Conservation (phyloP, 768 basidiomycete species). For the Rhizopogon rudus region DNA sequence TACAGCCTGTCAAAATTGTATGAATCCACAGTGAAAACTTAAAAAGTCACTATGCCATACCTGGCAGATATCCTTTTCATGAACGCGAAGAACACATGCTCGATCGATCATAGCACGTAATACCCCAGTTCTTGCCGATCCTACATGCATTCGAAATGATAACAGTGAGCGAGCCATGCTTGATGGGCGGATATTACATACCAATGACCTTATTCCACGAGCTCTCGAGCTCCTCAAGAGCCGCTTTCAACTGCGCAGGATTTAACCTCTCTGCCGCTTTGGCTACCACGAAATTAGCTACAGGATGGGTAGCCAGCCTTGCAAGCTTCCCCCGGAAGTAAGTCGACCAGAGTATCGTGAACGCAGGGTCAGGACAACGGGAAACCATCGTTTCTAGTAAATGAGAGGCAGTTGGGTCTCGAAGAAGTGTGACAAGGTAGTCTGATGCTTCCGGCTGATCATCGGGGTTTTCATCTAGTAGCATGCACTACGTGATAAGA, state of each 20-base stretch:
- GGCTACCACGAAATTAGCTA: conserved; percentile 91
- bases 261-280: conserved; percentile 64
- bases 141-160: conserved; percentile 28
- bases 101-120: conserved; percentile 73
- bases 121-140: conserved; percentile 70
- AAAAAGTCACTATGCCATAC: conserved; percentile 34
- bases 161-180: neutral
- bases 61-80: conserved; percentile 48
- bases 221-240: conserved; percentile 55
- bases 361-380: conserved; percentile 55
- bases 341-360: conserved; percentile 64
- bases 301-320: conserved; percentile 77
- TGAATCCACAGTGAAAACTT: conserved; percentile 4
- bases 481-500: conserved; percentile 2
- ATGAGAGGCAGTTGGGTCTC: conserved; percentile 87
- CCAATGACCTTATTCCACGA: conserved; percentile 64
- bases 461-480: conserved; percentile 34
- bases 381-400: conserved; percentile 78
- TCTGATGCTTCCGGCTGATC: conserved; percentile 53
- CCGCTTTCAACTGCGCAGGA: conserved; percentile 46
- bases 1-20: conserved; percentile 42
- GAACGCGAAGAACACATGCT: conserved; percentile 40
- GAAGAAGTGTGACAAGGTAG: conserved; percentile 75
- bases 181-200: conserved; percentile 32
- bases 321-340: conserved; percentile 76